Conservation (phyloP, 2,329 filamentous ascomycete species). For the Trichoderma sp. region DNA sequence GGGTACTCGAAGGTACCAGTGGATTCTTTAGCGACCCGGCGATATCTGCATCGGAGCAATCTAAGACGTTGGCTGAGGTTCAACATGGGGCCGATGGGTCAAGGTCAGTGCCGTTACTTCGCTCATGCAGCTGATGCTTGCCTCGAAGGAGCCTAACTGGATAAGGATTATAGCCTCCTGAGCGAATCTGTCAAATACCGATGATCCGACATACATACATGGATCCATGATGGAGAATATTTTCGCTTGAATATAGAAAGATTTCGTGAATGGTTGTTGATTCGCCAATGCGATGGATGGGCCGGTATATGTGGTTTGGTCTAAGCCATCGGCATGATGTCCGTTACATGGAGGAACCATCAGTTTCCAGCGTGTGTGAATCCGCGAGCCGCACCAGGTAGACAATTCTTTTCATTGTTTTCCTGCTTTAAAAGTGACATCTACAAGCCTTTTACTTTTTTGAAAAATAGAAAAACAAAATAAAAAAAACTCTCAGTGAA, state of each 20-base stretch:
- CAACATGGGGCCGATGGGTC: neutral
- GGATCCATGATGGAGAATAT: neutral
- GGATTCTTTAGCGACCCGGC: neutral
- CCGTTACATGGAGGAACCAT: neutral
- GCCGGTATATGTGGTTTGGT: neutral
- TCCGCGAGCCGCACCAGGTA: too few relatives aligned
- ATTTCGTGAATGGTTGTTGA: too few relatives aligned
- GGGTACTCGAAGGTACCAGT: neutral
- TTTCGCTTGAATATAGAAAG: neutral
- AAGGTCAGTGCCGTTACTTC: neutral
- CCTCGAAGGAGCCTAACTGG: neutral
- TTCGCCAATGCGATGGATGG: neutral
- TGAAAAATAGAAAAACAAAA: too few relatives aligned
- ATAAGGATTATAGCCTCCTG: neutral
- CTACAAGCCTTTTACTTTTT: neutral
- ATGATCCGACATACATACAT: neutral
- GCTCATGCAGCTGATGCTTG: neutral
- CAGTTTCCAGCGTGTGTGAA: neutral
- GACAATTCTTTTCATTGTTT: neutral
- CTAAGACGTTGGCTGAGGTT: neutral
- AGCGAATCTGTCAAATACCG: neutral
- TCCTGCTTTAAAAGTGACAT: neutral
- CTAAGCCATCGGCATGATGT: neutral
- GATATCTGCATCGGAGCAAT: neutral
- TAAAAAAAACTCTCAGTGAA: too few relatives aligned